Conservation (phyloP, 1,284 basidiomycete genomes). For the Blastosporella zonata region DNA sequence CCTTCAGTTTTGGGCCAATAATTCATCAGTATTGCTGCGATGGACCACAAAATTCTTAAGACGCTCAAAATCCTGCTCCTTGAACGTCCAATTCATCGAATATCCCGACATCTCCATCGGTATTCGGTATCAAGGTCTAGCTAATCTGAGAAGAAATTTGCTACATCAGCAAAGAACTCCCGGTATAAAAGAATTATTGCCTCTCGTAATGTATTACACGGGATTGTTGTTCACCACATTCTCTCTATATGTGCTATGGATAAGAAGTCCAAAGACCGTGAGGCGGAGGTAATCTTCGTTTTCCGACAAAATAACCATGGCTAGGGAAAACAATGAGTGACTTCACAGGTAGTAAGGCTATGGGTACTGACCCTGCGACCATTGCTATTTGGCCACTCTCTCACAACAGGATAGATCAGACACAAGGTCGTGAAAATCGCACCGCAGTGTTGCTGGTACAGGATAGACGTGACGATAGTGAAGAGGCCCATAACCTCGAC, state of each 20-base stretch:
- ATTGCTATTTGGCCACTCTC: background rate
- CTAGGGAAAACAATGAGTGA: slow-evolving; percentile 1
- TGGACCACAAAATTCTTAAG: background rate
- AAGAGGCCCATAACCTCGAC: slow-evolving; percentile 1
- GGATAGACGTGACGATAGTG: slow-evolving; percentile 12
- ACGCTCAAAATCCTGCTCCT: background rate
- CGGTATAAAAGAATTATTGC: slow-evolving; percentile 15
- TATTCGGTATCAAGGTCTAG: background rate
- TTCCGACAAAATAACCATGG: slow-evolving; percentile 2
- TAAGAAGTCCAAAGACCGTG: background rate
- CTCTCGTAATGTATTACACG: slow-evolving; percentile 24
- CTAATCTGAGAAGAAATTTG: slow-evolving; percentile 20
- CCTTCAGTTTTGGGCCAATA: background rate
- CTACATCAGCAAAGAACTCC: background rate
- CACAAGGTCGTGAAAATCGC: slow-evolving; percentile 25
- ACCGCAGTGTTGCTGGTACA: slow-evolving; percentile 25
- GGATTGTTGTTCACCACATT: slow-evolving; percentile 34
- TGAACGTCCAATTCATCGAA: background rate
- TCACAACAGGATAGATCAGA: slow-evolving; percentile 21
- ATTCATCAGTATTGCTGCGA: background rate
- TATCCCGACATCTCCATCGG: background rate
- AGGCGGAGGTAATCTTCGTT: slow-evolving; percentile 10
- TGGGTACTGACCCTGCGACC: slow-evolving; percentile 1
- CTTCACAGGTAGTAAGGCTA: background rate
- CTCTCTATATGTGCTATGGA: slow-evolving; percentile 4